Conservation (phyloP, 371 early-diverging fungal genomes). For the Apophysomyces elegans region DNA sequence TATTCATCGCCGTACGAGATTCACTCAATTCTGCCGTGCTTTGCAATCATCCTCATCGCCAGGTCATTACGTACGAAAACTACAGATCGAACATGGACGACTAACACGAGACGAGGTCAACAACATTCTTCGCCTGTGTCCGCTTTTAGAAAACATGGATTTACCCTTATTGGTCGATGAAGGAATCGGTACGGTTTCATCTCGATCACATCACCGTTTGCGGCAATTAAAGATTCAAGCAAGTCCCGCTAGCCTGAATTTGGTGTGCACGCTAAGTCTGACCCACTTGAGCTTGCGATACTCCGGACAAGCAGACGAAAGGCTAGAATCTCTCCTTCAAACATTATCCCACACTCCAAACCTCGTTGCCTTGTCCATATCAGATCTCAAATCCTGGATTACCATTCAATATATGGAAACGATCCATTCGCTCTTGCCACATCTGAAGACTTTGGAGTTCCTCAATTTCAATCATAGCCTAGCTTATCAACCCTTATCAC, state of each 20-base stretch:
- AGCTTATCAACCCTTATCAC: not conserved
- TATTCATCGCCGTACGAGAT: conserved; percentile 10
- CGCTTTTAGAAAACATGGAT: conserved; percentile 3
- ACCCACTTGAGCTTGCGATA: not conserved
- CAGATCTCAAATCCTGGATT: not conserved
- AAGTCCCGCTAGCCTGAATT: not conserved
- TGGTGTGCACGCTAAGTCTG: not conserved
- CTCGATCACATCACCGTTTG: not conserved
- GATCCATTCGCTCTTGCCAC: not conserved
- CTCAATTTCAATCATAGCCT: conserved; percentile 4
- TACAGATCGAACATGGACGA: conserved; percentile 1
- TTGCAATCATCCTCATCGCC: conserved; percentile 12
- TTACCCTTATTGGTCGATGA: not conserved
- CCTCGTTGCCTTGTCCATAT: not conserved
- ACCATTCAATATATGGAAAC: not conserved
- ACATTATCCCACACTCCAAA: not conserved
- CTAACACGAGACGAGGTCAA: not conserved
- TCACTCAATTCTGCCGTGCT: conserved; percentile 6
- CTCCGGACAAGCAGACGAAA: not conserved
- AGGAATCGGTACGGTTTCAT: not conserved
- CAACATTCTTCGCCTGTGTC: not conserved
- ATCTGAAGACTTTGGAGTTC: not conserved
- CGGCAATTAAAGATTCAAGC: not conserved
- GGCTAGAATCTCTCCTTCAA: not conserved
- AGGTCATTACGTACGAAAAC: conserved; percentile 4